A percentile compares a stretch with the other conserved stretches of the same genome.
Conservation (phyloP, 495 filamentous ascomycete genomes). For the Penicillium alfredii region DNA sequence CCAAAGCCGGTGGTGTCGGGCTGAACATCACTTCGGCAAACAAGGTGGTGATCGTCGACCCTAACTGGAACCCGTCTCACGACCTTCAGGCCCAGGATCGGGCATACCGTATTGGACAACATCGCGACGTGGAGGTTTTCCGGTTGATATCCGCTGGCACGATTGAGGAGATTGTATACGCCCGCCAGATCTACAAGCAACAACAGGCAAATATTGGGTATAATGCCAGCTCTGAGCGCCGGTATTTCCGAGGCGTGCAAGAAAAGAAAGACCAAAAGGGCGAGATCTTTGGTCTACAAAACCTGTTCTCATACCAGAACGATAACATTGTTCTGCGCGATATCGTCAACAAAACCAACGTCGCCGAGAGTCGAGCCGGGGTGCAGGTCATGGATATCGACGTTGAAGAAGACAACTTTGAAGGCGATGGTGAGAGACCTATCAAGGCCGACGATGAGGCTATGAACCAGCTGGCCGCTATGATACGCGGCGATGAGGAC, state of each 20-base stretch:
- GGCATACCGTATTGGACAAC: conserved; percentile 92
- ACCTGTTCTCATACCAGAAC: conserved; percentile 78
- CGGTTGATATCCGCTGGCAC: conserved; percentile 89
- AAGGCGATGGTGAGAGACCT: conserved; percentile 6
- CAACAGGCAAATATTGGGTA: conserved; percentile 98
- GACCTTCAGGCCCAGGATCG: conserved; percentile 96
- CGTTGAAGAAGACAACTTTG: conserved; percentile 52
- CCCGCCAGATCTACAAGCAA: conserved; percentile 96
- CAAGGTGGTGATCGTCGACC: conserved; percentile 96
- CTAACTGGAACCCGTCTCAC: conserved; percentile 93
- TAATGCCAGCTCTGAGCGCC: conserved; percentile 81
- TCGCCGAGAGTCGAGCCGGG: conserved; percentile 85
- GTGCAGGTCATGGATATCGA: conserved; percentile 74
- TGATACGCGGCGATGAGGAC: conserved; percentile 53
- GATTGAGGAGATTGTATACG: conserved; percentile 96
- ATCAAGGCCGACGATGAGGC: conserved; percentile 45
- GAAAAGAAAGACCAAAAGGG: conserved; percentile 75
- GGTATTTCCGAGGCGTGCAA: conserved; percentile 95
- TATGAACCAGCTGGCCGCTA: conserved; percentile 69
- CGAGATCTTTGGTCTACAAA: conserved; percentile 87
- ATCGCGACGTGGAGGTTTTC: conserved; percentile 92
- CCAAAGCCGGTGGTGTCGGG: conserved; percentile 82
- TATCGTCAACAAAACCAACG: conserved; percentile 96
- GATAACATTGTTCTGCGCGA: conserved; percentile 78
- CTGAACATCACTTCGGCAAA: conserved; percentile 97